A percentile compares a stretch with the other conserved stretches of the same genome.
phyloP scores from a whole-genome alignment of 441 rosid genomes.

The Pelargonium fulgidum region DNA sequence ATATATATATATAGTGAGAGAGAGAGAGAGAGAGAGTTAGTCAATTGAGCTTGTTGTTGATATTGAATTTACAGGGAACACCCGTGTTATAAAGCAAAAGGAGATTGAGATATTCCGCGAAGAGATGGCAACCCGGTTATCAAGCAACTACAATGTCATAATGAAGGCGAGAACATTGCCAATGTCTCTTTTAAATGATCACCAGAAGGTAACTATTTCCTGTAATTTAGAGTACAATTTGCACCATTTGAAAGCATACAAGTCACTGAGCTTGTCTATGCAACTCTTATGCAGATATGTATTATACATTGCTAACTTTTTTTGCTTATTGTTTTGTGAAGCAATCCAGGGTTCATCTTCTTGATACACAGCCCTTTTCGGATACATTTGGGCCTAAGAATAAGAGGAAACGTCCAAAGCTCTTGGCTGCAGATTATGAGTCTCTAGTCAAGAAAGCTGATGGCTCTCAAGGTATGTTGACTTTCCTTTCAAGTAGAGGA shows the following conservation, averaged over 20 bases:
- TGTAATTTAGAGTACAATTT: neutral
- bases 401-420: constrained; percentile 81
- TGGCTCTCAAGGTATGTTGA: constrained; percentile 65
- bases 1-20: no score
- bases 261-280: neutral
- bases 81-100: constrained; percentile 69
- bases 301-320: constrained; percentile 10
- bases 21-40: neutral
- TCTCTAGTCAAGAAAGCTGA: constrained; percentile 64
- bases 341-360: constrained; percentile 90
- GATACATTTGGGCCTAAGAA: constrained; percentile 82
- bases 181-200: constrained; percentile 68
- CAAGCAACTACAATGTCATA: constrained; percentile 65
- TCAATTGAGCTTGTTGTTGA: neutral
- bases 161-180: constrained; percentile 79
- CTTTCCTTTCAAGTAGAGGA: neutral
- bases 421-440: constrained; percentile 74
- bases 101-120: constrained; percentile 74
- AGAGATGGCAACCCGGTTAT: constrained; percentile 58
- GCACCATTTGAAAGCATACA: neutral
- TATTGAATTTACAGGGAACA: constrained; percentile 42
- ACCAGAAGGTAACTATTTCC: constrained; percentile 44
- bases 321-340: constrained; percentile 24
- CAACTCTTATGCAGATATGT: neutral
- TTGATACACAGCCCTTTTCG: constrained; percentile 69